Conservation (phyloP, 208 protist genomes). For the Paratrypanosoma confusum region DNA sequence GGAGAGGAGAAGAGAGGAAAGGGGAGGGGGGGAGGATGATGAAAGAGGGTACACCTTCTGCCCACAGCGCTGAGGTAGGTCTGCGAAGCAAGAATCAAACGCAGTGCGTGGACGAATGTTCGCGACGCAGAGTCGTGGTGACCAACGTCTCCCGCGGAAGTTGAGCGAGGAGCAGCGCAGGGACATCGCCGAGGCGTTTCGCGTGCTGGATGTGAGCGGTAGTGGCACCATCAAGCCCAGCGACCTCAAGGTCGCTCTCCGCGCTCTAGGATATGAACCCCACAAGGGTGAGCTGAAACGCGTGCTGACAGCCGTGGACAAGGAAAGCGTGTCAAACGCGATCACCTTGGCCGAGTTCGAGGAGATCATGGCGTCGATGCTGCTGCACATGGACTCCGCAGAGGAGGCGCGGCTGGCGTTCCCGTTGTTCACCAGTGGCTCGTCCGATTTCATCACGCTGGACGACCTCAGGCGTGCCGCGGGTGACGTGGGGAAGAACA, state of each 20-base stretch:
- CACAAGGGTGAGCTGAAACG: conserved; percentile 87
- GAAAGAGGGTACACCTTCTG: no score
- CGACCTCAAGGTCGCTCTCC: conserved; percentile 90
- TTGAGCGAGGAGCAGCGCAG: conserved; percentile 77
- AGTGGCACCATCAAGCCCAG: conserved; percentile 87
- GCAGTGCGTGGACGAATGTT: no score
- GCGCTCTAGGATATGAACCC: conserved; percentile 92
- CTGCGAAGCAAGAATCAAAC: no score
- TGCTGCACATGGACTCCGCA: conserved; percentile 78
- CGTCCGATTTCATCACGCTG: conserved; percentile 92
- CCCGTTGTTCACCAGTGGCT: conserved; percentile 90
- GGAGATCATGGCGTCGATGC: conserved; percentile 83
- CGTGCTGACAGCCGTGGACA: conserved; percentile 89
- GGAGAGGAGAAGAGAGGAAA: no score
- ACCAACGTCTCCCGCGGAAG: conserved; percentile 60
- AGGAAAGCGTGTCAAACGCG: conserved; percentile 80
- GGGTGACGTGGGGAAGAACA: conserved; percentile 89
- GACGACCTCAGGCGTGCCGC: conserved; percentile 94
- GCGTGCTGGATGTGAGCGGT: conserved; percentile 93
- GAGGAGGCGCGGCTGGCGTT: conserved; percentile 92
- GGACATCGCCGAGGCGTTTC: conserved; percentile 93
- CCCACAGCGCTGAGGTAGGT: no score
- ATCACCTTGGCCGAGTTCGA: conserved; percentile 86
- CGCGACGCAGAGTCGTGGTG: no score
- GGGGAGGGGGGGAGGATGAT: no score